These are phyloP conservation scores for Pezicula neosporulosa DNA, from an alignment of 2,329 filamentous ascomycete genomes.

Conservation along the genomic window DNA sequence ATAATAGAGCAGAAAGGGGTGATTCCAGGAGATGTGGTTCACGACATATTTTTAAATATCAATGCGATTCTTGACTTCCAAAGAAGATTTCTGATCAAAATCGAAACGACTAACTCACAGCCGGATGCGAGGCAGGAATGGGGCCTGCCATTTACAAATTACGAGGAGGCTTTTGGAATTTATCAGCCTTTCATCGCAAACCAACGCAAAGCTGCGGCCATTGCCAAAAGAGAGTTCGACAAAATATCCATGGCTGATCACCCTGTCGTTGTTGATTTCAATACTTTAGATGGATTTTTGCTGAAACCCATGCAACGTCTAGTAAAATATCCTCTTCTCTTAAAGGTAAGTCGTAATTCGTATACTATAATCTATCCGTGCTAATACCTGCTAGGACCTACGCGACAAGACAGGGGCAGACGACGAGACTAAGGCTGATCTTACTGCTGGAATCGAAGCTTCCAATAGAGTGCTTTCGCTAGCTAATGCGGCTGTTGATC, in stretches of 20 bases:
- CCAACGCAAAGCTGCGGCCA: conserved; percentile 82
- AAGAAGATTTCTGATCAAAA: conserved; percentile 87
- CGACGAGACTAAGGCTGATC: conserved; percentile 65
- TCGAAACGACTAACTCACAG: conserved; percentile 91
- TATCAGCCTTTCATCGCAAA: conserved; percentile 98
- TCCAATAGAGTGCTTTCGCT: conserved; percentile 78
- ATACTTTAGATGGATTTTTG: conserved; percentile 86
- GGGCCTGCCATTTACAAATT: conserved; percentile 85
- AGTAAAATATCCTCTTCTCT: conserved; percentile 87
- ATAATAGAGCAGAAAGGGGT: conserved; percentile 83
- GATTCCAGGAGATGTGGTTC: conserved; percentile 83
- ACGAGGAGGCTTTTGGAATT: conserved; percentile 84
- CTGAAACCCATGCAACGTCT: conserved; percentile 95
- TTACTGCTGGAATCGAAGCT: conserved; percentile 73
- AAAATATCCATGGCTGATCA: conserved; percentile 76
- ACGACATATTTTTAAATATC: conserved; percentile 95
- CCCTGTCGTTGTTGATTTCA: conserved; percentile 80
- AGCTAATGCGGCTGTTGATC: conserved; percentile 88
- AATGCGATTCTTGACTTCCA: conserved; percentile 95
- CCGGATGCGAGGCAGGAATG: conserved; percentile 77
- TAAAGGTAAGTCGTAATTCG: conserved; percentile 56
- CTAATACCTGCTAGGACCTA: conserved; percentile 60
- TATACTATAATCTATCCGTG: background rate
- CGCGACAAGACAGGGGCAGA: conserved; percentile 78
- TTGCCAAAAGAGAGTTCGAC: conserved; percentile 82